Base-by-base conservation (phyloP, 805 yeast species). In the Pichia deserticola region DNA sequence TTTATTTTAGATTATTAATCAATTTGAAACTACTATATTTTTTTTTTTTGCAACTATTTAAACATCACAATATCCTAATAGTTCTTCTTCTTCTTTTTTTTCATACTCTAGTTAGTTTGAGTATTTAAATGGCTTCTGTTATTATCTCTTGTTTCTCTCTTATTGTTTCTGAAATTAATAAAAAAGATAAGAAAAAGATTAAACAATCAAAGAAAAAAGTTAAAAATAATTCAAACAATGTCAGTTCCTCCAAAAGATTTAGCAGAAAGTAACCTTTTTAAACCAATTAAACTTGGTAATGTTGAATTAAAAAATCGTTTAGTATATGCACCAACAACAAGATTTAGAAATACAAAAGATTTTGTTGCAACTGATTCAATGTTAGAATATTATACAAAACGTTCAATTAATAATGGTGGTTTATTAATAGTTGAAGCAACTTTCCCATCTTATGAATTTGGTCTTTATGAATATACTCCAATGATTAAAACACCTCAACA, bases 341-440 rank as follows among this genome's bases (percentile, higher is more conserved):
- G 84, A 51, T 46, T 56, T 49, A 66, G 83, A 50, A 64, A 67
- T 40, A 56, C 61, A 4, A 59, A 57, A 5, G 74, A 69, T 30
- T 67, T 64, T 50, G 68, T 69, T 35, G 77, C 82, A 11, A 67
- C 74, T 5, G 78, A 76, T 36, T 69, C 77, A 50, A 68, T 73
- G 52, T 60, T 65, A n/a, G 67, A 74, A 52, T 81, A 82, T 62
- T 84, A 84, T 58, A 68, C 60, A 30, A 78, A 79, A 56, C 71
- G 87, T 56, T 73, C 87, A 0, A 58, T 66, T 43, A 64, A 66
- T 49, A 76, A 77, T 20, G 89, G 89, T 20, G 74, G 86, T 15
- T 63, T 84, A 53, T 54, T 82, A 34, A 74, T 80, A 54, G 66
- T 83, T 8, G 89, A 84, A 61, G 88, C 81, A 12, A 74, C 84